Evolutionary conservation across 441 rosid species (phyloP).

Genomic region (Populus hybrid): DNA sequence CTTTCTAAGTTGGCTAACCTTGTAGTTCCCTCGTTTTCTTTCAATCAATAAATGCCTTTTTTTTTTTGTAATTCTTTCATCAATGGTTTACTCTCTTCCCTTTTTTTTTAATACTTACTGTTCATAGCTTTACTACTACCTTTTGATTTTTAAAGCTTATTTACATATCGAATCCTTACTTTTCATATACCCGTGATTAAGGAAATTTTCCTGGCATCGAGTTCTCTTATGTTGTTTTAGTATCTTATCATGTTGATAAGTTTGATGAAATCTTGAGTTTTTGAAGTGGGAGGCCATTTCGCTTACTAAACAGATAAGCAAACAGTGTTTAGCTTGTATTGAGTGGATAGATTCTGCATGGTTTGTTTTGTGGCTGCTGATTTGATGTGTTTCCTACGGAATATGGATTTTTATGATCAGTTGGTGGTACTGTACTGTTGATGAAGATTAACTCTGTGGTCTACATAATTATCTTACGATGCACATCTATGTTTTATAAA

Average conservation of each 20-base stretch:
- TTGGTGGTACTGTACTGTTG: not conserved
- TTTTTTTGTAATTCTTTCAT: no score
- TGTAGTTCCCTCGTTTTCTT: no score
- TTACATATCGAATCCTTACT: not conserved
- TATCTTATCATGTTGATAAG: not conserved
- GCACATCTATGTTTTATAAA: not conserved
- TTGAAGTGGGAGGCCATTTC: slow-evolving; percentile 1
- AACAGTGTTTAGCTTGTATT: not conserved
- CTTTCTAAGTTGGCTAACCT: no score
- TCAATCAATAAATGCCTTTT: no score
- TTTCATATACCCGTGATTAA: no score
- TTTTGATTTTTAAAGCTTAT: slow-evolving; percentile 3
- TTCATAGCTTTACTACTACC: no score
- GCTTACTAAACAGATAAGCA: slow-evolving; percentile 5
- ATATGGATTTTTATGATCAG: slow-evolving; percentile 2
- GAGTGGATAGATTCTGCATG: slow-evolving; percentile 1
- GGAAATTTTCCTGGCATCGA: slow-evolving; percentile 5
- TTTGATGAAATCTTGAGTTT: not conserved
- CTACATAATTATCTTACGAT: not conserved
- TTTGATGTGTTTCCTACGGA: not conserved
- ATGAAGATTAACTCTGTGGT: not conserved
- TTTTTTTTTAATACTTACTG: no score
- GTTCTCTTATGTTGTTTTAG: slow-evolving; percentile 8
- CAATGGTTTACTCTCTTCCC: no score
- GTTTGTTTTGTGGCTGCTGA: not conserved